Percentiles rank a stretch among this genome's conserved stretches.
These are phyloP conservation scores for Boletellus deceptivus DNA, from an alignment of 1,284 basidiomycete genomes.

Conservation along the genomic window DNA sequence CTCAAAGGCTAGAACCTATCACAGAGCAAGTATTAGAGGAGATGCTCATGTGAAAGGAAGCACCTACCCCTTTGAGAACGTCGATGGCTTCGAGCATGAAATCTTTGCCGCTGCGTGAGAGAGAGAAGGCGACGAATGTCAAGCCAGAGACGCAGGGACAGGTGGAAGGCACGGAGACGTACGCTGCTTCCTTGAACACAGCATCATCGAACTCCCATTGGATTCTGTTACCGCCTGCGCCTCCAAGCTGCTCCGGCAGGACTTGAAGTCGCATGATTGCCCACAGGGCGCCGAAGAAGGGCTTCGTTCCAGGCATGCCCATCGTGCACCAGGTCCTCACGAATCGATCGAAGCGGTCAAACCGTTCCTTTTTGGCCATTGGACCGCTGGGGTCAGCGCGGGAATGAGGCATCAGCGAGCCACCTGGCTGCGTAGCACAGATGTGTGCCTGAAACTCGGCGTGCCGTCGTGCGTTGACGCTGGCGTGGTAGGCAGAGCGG, in stretches of 20 bases:
- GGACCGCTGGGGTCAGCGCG: constrained; percentile 58
- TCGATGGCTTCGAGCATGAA: constrained; percentile 83
- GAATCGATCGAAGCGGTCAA: constrained; percentile 68
- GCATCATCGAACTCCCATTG: constrained; percentile 83
- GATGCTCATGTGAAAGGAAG: constrained; percentile 15
- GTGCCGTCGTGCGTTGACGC: constrained; percentile 61
- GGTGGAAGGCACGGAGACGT: constrained; percentile 37
- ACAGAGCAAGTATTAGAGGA: constrained; percentile 4
- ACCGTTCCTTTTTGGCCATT: constrained; percentile 69
- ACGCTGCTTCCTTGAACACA: constrained; percentile 82
- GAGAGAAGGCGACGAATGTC: constrained; percentile 9
- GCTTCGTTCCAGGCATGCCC: constrained; percentile 77
- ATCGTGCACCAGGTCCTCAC: constrained; percentile 72
- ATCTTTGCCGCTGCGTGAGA: constrained; percentile 64
- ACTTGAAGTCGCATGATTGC: constrained; percentile 71
- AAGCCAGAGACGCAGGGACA: constrained; percentile 6
- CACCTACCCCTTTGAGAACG: constrained; percentile 75
- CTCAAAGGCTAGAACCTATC: constrained; percentile 64
- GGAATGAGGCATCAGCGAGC: constrained; percentile 66
- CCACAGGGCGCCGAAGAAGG: constrained; percentile 78
- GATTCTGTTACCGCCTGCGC: constrained; percentile 62
- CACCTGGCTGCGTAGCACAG: constrained; percentile 67
- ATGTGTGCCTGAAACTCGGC: constrained; percentile 78
- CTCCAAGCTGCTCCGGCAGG: constrained; percentile 68
- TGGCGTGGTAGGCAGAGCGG: constrained; percentile 72